Conservation (phyloP, 129 eudicot species). For the Flaveria ramosissima region DNA sequence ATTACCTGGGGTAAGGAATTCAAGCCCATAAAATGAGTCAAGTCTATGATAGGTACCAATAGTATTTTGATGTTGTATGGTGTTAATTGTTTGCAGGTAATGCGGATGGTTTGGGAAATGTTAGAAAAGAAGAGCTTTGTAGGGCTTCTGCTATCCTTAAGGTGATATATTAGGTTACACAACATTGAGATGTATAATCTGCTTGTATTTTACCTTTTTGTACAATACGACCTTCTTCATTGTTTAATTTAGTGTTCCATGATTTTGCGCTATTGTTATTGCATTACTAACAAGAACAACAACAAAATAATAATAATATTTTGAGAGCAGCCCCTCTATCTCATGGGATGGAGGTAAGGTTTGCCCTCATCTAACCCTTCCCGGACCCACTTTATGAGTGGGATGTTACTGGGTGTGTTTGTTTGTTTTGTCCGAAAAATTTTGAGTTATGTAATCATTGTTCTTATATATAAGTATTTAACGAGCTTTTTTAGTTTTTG, state of each 20-base stretch:
- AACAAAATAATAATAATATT: too few relatives aligned
- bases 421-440: too few relatives aligned
- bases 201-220: not conserved
- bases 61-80: not conserved
- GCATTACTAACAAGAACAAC: too few relatives aligned
- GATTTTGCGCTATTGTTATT: not conserved
- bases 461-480: too few relatives aligned
- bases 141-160: constrained; percentile 71
- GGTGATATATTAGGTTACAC: constrained; percentile 39
- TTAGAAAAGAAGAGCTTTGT: constrained; percentile 79
- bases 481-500: not conserved
- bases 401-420: too few relatives aligned
- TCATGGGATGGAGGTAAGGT: too few relatives aligned
- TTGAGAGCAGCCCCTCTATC: too few relatives aligned
- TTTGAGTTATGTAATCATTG: too few relatives aligned
- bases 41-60: too few relatives aligned
- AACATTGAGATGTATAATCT: not conserved
- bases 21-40: too few relatives aligned
- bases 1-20: not conserved
- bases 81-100: constrained; percentile 52
- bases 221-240: not conserved
- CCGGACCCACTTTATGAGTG: too few relatives aligned
- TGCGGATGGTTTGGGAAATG: constrained; percentile 76
- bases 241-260: not conserved
- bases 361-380: too few relatives aligned